These are phyloP conservation scores for Xerocomus brunneocitrinus DNA, from an alignment of 768 basidiomycete genomes.

Conservation along the genomic window DNA sequence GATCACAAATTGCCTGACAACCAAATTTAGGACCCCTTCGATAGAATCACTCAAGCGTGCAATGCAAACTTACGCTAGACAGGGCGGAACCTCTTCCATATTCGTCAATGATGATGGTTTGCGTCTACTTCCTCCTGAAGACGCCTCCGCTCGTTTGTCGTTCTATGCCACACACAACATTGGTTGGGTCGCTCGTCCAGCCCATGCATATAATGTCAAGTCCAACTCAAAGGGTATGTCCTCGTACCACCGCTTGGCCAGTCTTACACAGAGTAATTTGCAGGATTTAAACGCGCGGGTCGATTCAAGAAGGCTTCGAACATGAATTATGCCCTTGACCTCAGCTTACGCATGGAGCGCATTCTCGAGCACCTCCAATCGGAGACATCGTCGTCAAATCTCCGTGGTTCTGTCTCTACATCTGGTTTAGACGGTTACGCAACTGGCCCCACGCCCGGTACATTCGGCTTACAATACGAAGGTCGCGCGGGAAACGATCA, in stretches of 20 bases:
- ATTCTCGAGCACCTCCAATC: conserved; percentile 30
- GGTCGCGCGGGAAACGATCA: conserved; percentile 61
- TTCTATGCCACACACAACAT: conserved; percentile 57
- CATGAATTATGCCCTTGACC: conserved; percentile 73
- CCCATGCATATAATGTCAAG: conserved; percentile 40
- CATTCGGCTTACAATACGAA: conserved; percentile 64
- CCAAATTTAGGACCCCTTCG: conserved; percentile 35
- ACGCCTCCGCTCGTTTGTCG: conserved; percentile 43
- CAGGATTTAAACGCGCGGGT: conserved; percentile 46
- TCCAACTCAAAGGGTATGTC: conserved; percentile 44
- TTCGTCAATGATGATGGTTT: conserved; percentile 63
- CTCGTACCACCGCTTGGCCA: conserved; percentile 33
- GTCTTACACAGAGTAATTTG: not conserved
- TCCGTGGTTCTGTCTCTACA: conserved; percentile 22
- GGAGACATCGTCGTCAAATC: conserved; percentile 19
- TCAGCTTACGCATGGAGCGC: conserved; percentile 36
- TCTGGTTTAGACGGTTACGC: conserved; percentile 20
- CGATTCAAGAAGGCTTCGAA: conserved; percentile 94
- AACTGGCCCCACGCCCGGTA: conserved; percentile 31
- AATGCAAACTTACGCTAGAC: conserved; percentile 60
- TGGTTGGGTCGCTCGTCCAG: conserved; percentile 57
- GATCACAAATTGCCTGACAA: not conserved
- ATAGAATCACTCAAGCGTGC: conserved; percentile 55
- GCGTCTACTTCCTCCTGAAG: conserved; percentile 43
- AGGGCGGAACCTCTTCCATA: conserved; percentile 57